Evolutionary conservation across 2,329 filamentous ascomycete genomes (phyloP), one percentile per base, ranked within the genome.

Genomic region (Waltergamsia citrina): DNA sequence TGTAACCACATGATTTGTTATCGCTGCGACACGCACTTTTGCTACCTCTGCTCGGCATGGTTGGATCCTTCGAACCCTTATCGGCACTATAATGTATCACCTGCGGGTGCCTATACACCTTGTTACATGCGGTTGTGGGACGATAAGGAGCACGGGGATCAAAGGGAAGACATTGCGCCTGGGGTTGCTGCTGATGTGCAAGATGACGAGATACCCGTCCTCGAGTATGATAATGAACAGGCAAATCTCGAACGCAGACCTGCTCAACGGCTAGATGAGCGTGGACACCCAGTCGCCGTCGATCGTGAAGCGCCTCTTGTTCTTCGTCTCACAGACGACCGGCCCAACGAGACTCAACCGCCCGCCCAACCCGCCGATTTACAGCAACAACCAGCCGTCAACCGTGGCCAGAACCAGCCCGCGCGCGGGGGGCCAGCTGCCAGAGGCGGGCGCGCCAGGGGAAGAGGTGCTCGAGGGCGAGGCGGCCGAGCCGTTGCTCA

Each of bases 1-100:
- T 98, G 92, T 67, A 95, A 95, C 57, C 88, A 95, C 58, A 96
- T 96, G 87, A 84, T 81, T 32, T 95, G 90, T 59, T 85, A 81
- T 54, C 79, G 85, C 42, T 98, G 92, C 63, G 70, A 81, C 33
- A 83, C 85, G 3, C 90, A 96, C 56, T 96, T 95, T 54, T 98
- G 92, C 62, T 96, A 96, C 46, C 71, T 96, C 2, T 96, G 92
- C 52, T 81, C 82, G 1, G 71, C 78, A n/a, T 96, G 85, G 83
- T 69, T 98, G 27, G 72, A 81, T 36, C 75, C 83, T 0, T 67
- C 63, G 14, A 92, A 94, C 45, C 88, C 88, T 2, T 96, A 96
- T 51, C 62, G 70, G 35, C 92, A 98, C 55, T 98, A 88, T 63
- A 94, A 94, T 51, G 69, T 75, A 19, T 59, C 63, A 33, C 65